Evolutionary conservation across 2,329 filamentous ascomycete species (phyloP), one percentile per base, ranked within the genome.

Genomic region (Parafenestella ontariensis): DNA sequence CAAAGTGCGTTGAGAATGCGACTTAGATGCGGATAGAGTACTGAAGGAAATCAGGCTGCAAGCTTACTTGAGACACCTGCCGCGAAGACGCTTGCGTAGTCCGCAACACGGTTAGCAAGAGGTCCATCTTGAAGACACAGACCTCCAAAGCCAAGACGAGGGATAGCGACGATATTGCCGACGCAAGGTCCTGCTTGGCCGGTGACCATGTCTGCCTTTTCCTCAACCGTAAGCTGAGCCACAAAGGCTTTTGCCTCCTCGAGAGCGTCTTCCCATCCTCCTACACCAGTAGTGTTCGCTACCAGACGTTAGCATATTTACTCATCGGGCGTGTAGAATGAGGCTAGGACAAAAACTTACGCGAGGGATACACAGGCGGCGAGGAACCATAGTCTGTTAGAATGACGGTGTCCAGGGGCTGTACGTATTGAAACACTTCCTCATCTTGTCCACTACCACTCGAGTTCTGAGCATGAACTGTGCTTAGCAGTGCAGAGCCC

Each of bases 131-230:
- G 73, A 6, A 79, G 66, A 52, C 77, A 79, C 13, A 78, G 67
- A 40, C 76, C 76, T 13, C 66, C 68, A 65, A 77, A 78, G 15
- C 70, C 70, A 15, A 78, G 64, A 28, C 76, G 68, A 28, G 70
- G 66, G 36, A 78, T 74, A 45, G 66, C 65, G 56, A 72, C 72
- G 45, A 75, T 75, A 61, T 76, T 71, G 7, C 89, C 68, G 28
- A 88, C 86, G 60, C 90, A 94, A 10, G 69, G 68, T 18, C 70
- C 71, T 28, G 64, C 62, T 87, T 64, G 62, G 40, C 71, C 71
- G 20, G 71, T 74, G 34, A 73, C 68, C 65, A 74, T 72, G 13
- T 69, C 66, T 10, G 70, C 63, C 59, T 74, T 73, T 54, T 74
- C 71, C 11, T 72, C 69, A 2, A 68, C 41, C 4, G 68, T 69